phyloP scores from a whole-genome alignment of 1,284 basidiomycete genomes.

The Cryptococcus sp. region DNA sequence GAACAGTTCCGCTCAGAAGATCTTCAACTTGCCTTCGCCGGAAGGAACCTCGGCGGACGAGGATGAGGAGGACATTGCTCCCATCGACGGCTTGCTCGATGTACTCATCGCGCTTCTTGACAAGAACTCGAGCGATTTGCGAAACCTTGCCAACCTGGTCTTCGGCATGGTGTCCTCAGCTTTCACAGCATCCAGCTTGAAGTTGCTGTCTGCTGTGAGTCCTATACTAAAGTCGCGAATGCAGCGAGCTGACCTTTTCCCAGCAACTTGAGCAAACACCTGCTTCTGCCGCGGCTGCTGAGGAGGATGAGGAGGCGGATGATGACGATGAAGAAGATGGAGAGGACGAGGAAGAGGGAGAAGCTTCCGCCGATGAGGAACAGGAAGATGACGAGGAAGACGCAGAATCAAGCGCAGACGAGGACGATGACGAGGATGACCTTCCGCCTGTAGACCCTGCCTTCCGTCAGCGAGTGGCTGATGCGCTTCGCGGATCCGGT shows the following conservation, averaged over 20 bases:
- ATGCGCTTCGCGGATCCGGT: slow-evolving; percentile 73
- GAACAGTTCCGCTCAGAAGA: slow-evolving; percentile 29
- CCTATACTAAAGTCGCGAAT: neutral
- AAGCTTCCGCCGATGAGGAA: slow-evolving; percentile 60
- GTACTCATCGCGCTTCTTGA: slow-evolving; percentile 86
- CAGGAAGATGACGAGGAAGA: slow-evolving; percentile 55
- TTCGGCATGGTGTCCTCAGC: slow-evolving; percentile 74
- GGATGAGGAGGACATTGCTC: slow-evolving; percentile 57
- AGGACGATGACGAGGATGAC: slow-evolving; percentile 51
- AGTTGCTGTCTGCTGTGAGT: slow-evolving; percentile 79
- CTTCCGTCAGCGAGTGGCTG: slow-evolving; percentile 73
- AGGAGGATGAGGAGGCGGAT: slow-evolving; percentile 54
- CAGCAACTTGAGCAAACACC: slow-evolving; percentile 74
- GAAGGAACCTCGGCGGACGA: slow-evolving; percentile 45
- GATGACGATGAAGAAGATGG: slow-evolving; percentile 56
- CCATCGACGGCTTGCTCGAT: slow-evolving; percentile 85
- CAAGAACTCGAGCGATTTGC: slow-evolving; percentile 77
- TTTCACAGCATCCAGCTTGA: slow-evolving; percentile 73
- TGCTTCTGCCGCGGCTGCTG: slow-evolving; percentile 38
- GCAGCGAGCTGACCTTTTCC: slow-evolving; percentile 8
- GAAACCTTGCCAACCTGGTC: slow-evolving; percentile 76
- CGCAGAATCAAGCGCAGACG: slow-evolving; percentile 53
- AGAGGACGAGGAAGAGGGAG: slow-evolving; percentile 48
- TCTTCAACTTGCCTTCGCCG: slow-evolving; percentile 54
- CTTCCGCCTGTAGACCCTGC: slow-evolving; percentile 64